Conservation (phyloP, 768 basidiomycete genomes). For the Mycena amicta region DNA sequence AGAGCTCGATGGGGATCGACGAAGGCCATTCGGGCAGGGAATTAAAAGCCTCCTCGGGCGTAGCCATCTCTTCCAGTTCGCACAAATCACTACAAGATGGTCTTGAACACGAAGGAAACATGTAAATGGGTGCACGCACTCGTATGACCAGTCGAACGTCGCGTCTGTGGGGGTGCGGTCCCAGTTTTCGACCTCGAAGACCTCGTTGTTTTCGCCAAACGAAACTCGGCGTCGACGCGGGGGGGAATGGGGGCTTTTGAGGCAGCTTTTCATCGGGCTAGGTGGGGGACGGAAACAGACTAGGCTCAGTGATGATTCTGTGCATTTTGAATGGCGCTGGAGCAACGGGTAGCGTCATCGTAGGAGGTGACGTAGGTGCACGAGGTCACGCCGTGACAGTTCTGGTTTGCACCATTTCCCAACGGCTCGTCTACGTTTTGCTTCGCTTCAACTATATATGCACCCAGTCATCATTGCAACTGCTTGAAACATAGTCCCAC, state of each 20-base stretch:
- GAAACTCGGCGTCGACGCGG: background rate
- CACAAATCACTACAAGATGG: background rate
- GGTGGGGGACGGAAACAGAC: background rate
- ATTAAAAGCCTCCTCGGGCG: no score
- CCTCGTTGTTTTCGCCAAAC: background rate
- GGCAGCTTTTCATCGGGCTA: background rate
- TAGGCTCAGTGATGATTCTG: background rate
- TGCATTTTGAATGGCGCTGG: no score
- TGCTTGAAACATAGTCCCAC: no score
- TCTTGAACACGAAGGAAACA: background rate
- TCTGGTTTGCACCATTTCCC: no score
- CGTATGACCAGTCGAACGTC: background rate
- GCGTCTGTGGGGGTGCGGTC: background rate
- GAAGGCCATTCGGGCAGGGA: background rate
- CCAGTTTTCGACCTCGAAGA: conserved; percentile 1
- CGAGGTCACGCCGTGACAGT: no score
- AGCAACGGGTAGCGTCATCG: no score
- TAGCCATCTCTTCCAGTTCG: background rate
- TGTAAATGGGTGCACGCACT: background rate
- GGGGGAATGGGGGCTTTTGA: background rate
- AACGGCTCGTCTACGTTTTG: no score
- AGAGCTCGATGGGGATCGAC: background rate
- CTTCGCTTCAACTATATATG: no score
- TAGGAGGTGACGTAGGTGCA: no score
- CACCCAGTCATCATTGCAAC: no score